phyloP scores from a whole-genome alignment of 805 yeast genomes.

The Metschnikowia dekortorum region DNA sequence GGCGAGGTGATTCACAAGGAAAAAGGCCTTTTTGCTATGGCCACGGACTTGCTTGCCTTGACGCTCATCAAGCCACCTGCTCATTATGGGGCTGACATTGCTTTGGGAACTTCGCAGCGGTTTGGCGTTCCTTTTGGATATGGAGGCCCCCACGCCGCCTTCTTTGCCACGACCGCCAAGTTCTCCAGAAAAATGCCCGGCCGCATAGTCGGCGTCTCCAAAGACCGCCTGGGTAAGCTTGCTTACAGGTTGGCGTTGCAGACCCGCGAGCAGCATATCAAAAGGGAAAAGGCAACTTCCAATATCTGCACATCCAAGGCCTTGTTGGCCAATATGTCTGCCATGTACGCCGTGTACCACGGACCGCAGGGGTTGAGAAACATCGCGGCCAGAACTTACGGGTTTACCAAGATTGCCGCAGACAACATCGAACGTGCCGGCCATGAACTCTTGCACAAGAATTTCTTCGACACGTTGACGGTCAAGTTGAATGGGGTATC shows the following conservation, averaged over 20 bases:
- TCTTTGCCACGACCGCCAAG: slow-evolving; percentile 79
- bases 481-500: slow-evolving; percentile 47
- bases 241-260: slow-evolving; percentile 92
- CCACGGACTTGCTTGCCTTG: slow-evolving; percentile 89
- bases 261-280: slow-evolving; percentile 97
- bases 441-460: slow-evolving; percentile 51
- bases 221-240: slow-evolving; percentile 84
- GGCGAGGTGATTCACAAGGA: slow-evolving; percentile 62
- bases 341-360: slow-evolving; percentile 94
- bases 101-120: slow-evolving; percentile 88
- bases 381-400: slow-evolving; percentile 75
- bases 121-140: slow-evolving; percentile 97
- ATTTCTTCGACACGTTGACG: slow-evolving; percentile 87
- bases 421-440: slow-evolving; percentile 36
- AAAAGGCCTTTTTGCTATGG: slow-evolving; percentile 77
- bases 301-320: slow-evolving; percentile 99
- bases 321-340: slow-evolving; percentile 87
- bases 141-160: slow-evolving; percentile 99
- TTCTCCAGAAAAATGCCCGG: slow-evolving; percentile 95
- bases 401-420: slow-evolving; percentile 71
- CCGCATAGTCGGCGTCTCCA: slow-evolving; percentile 87
- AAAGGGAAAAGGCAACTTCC: slow-evolving; percentile 95
- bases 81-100: slow-evolving; percentile 87
- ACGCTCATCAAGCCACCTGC: slow-evolving; percentile 83
- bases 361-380: slow-evolving; percentile 81